These are phyloP conservation scores for Komagataea norvegica DNA, from an alignment of 1,139 yeast genomes.

Conservation along the genomic window DNA sequence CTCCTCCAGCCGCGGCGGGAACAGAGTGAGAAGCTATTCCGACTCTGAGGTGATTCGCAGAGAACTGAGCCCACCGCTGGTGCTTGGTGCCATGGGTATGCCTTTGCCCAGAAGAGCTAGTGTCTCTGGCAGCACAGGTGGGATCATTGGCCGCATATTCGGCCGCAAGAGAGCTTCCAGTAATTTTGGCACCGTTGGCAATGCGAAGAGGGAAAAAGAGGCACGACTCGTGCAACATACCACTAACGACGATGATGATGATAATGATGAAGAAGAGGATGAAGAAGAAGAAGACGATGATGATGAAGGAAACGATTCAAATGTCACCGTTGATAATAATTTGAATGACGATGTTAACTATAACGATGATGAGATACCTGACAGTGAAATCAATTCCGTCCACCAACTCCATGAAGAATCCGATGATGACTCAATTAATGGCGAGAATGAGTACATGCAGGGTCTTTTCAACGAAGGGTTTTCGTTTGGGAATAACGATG, in stretches of 20 bases:
- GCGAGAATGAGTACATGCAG: neutral
- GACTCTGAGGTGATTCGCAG: slow-evolving; percentile 21
- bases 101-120: slow-evolving; percentile 20
- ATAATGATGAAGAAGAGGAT: slow-evolving; percentile 3
- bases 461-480: slow-evolving; percentile 7
- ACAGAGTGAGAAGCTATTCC: slow-evolving; percentile 22
- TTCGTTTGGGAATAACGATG: slow-evolving; percentile 5
- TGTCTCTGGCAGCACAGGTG: slow-evolving; percentile 16
- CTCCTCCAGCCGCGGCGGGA: slow-evolving; percentile 14
- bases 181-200: neutral
- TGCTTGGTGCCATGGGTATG: neutral
- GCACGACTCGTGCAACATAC: no score
- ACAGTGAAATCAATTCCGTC: slow-evolving; percentile 6
- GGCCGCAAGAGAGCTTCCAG: slow-evolving; percentile 3
- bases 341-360: slow-evolving; percentile 18
- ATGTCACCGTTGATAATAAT: slow-evolving; percentile 8
- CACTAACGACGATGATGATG: slow-evolving; percentile 2
- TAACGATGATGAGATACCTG: slow-evolving; percentile 1
- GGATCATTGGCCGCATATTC: slow-evolving; percentile 7
- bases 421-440: slow-evolving; percentile 7
- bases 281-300: neutral
- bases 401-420: slow-evolving; percentile 13
- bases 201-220: neutral
- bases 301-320: slow-evolving; percentile 7
- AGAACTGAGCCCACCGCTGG: slow-evolving; percentile 21